Evolutionary conservation across 805 yeast species (phyloP).

Genomic region (Candida chauliodis): DNA sequence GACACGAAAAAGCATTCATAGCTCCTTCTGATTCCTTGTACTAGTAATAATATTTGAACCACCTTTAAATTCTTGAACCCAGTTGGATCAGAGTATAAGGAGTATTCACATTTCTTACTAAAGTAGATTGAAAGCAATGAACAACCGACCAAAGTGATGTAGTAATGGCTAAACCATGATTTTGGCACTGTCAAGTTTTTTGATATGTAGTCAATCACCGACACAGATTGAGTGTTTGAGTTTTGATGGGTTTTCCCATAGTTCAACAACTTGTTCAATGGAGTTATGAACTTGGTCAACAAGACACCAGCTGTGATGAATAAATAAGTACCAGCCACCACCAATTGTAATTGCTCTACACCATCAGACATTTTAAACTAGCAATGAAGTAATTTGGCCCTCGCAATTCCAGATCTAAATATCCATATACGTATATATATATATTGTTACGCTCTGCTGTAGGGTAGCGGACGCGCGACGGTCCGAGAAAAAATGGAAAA

Average conservation of each 20-base stretch:
- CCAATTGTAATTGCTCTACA: neutral
- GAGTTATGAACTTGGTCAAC: conserved; percentile 13
- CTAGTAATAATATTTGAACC: conserved; percentile 19
- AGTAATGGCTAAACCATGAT: conserved; percentile 60
- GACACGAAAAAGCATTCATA: conserved; percentile 52
- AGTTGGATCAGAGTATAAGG: neutral
- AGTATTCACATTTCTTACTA: neutral
- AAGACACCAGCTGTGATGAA: neutral
- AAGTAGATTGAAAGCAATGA: conserved; percentile 3
- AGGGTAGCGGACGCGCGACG: too few relatives aligned
- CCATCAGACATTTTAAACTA: neutral
- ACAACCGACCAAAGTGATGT: conserved; percentile 38
- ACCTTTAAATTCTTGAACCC: conserved; percentile 17
- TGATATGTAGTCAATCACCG: conserved; percentile 11
- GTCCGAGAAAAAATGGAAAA: too few relatives aligned
- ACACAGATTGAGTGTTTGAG: neutral
- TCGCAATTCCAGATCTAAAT: too few relatives aligned
- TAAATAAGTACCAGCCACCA: neutral
- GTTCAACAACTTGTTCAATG: conserved; percentile 17
- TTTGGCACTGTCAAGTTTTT: conserved; percentile 53
- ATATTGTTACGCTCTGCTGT: too few relatives aligned
- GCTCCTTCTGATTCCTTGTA: conserved; percentile 55
- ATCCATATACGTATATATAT: too few relatives aligned
- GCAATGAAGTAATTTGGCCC: too few relatives aligned
- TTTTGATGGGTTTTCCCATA: conserved; percentile 19